Evolutionary conservation across 2,329 filamentous ascomycete genomes (phyloP).

Genomic region (Neofusicoccum kwambonambiense): DNA sequence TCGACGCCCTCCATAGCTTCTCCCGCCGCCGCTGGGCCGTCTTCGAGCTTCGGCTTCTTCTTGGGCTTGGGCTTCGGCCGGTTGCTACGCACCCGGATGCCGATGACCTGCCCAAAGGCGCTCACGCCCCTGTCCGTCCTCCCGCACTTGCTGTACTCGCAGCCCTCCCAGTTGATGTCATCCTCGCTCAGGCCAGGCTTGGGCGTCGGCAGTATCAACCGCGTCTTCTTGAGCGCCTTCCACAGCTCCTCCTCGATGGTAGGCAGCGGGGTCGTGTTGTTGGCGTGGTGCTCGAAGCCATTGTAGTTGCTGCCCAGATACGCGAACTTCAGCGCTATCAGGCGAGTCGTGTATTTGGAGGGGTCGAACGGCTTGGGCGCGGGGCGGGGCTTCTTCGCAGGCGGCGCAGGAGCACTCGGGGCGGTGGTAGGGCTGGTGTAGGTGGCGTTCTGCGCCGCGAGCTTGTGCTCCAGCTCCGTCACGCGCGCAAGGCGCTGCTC

Average conservation of each 20-base stretch:
- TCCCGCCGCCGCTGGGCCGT: neutral
- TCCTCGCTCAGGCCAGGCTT: slow-evolving; percentile 22
- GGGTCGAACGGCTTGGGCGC: slow-evolving; percentile 65
- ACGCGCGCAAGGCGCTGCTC: slow-evolving; percentile 68
- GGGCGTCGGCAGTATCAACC: slow-evolving; percentile 71
- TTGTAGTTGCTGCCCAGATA: slow-evolving; percentile 91
- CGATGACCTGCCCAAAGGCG: slow-evolving; percentile 94
- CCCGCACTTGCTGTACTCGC: slow-evolving; percentile 92
- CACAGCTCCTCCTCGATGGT: slow-evolving; percentile 93
- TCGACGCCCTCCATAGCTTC: slow-evolving; percentile 20
- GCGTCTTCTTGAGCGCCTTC: slow-evolving; percentile 80
- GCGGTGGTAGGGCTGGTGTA: slow-evolving; percentile 22
- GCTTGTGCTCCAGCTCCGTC: slow-evolving; percentile 63
- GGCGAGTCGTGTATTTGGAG: slow-evolving; percentile 75
- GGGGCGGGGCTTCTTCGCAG: slow-evolving; percentile 28
- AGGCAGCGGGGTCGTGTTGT: slow-evolving; percentile 65
- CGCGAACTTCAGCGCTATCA: slow-evolving; percentile 88
- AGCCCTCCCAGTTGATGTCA: slow-evolving; percentile 72
- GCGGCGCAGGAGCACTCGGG: neutral
- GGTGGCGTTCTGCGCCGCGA: slow-evolving; percentile 52
- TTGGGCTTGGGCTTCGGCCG: slow-evolving; percentile 52
- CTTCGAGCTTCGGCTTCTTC: slow-evolving; percentile 17
- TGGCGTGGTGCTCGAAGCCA: slow-evolving; percentile 83
- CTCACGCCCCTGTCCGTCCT: slow-evolving; percentile 91
- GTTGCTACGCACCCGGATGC: slow-evolving; percentile 77